Base-by-base conservation (phyloP, 2,329 filamentous ascomycete species). In the Colletotrichum tropicale region DNA sequence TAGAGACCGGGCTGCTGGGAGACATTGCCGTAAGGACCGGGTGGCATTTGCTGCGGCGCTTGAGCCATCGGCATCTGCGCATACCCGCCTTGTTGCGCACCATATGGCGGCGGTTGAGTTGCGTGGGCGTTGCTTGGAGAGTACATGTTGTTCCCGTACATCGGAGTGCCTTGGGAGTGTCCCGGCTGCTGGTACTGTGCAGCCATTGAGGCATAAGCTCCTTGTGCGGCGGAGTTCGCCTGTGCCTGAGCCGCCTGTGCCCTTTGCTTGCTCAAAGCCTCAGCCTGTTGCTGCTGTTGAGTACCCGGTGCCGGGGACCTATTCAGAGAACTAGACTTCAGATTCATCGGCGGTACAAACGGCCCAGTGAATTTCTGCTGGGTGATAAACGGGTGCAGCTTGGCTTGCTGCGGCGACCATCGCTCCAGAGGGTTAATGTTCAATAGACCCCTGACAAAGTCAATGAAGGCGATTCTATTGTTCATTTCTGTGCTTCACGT, bases 361-460 rank as follows among this genome's bases (percentile, higher is more conserved):
- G 96, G 96, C 1, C 96, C 96, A 0, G 96, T 98, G 83, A 94
- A 99, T 87, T 98, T 99, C 82, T 98, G 94, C 83, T 99, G 97
- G 1, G 97, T 99, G 82, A 99, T 99, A 85, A 99, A 99, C 1
- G 97, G 97, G 83, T 99, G 97, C 75, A 98, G 88, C 83, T 98
- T 98, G 38, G 97, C 97, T 86, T 99, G 97, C 82, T 98, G 96
- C 8, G 97, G 97, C 6, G 97, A 98, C 97, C 97, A 99, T 83
- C 97, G 89, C 85, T 99, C 97, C 38, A 99, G 90, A 5, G 97
- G 97, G 82, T 98, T 99, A 83, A 98, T 98, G 76, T 94, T 98
- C 73, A 99, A 88, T 52, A 99, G 86, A 16, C 97, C 97, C 78
- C 97, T 93, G 28, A 98, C 97, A 81, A 99, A 99, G 84, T 99